Evolutionary conservation across 2,329 filamentous ascomycete genomes (phyloP).

Genomic region (Xylaria sp.): DNA sequence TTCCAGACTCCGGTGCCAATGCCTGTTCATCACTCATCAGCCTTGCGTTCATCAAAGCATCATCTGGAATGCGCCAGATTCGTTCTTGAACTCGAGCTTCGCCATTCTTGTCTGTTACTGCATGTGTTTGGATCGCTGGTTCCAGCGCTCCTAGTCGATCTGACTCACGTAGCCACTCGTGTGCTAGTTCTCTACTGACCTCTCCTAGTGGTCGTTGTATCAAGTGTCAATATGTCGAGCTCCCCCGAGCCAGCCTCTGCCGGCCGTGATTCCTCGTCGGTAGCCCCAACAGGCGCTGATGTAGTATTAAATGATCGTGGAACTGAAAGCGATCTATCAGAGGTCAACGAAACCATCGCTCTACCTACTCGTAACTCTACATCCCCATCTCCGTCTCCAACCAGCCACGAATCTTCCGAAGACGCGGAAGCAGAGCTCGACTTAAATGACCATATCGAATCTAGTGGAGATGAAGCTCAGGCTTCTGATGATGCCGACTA

Average conservation of each 20-base stretch:
- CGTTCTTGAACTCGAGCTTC: constrained; percentile 50
- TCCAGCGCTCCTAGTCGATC: constrained; percentile 45
- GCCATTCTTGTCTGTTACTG: constrained; percentile 49
- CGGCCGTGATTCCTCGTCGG: constrained; percentile 73
- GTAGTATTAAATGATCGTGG: constrained; percentile 54
- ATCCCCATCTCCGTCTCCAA: constrained; percentile 57
- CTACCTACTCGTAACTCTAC: constrained; percentile 54
- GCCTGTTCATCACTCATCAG: constrained; percentile 57
- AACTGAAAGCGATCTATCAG: constrained; percentile 81
- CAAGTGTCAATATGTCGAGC: constrained; percentile 66
- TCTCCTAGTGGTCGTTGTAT: constrained; percentile 67
- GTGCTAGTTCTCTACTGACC: constrained; percentile 55
- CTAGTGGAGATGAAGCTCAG: constrained; percentile 61
- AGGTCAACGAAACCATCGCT: constrained; percentile 69
- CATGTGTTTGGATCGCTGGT: constrained; percentile 50
- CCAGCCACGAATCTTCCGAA: constrained; percentile 44
- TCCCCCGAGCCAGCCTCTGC: constrained; percentile 69
- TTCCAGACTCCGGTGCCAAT: constrained; percentile 50
- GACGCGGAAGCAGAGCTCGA: constrained; percentile 53
- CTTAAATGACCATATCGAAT: constrained; percentile 51
- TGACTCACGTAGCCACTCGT: constrained; percentile 35
- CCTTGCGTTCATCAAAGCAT: constrained; percentile 60
- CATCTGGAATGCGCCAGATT: constrained; percentile 50
- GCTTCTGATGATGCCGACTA: constrained; percentile 78
- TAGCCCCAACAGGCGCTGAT: constrained; percentile 57